Conservation (phyloP, 495 filamentous ascomycete species). For the Chlorociboria aeruginascens region DNA sequence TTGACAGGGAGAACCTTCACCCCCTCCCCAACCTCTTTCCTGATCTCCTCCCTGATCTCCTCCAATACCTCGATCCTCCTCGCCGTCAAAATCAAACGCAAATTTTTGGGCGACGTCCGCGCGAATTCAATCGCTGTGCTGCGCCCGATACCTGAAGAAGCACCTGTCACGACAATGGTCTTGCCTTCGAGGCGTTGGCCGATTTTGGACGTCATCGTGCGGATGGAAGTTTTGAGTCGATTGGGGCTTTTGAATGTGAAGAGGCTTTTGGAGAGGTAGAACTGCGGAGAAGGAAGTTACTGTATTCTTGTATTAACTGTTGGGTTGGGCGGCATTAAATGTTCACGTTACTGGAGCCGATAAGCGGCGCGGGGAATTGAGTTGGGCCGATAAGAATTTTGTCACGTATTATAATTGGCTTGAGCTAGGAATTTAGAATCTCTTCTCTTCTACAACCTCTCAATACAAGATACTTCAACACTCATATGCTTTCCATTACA, state of each 20-base stretch:
- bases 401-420: too few relatives aligned
- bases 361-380: too few relatives aligned
- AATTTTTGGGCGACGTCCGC: conserved; percentile 63
- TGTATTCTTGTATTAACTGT: too few relatives aligned
- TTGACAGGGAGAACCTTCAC: conserved; percentile 72
- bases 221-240: background rate
- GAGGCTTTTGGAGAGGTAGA: conserved; percentile 11
- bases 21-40: conserved; percentile 64
- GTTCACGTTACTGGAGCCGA: too few relatives aligned
- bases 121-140: conserved; percentile 88
- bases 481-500: too few relatives aligned
- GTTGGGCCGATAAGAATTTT: too few relatives aligned
- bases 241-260: background rate
- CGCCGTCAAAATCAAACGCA: conserved; percentile 81
- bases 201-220: conserved; percentile 64
- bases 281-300: conserved; percentile 3
- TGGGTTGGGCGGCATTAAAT: too few relatives aligned
- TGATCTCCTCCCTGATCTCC: conserved; percentile 66
- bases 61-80: conserved; percentile 68
- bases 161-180: conserved; percentile 85
- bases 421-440: too few relatives aligned
- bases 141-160: conserved; percentile 84
- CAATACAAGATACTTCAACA: too few relatives aligned
- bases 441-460: too few relatives aligned
- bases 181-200: conserved; percentile 85